These are phyloP conservation scores for Daldinia grandis DNA, from an alignment of 495 filamentous ascomycete genomes.

Conservation along the genomic window DNA sequence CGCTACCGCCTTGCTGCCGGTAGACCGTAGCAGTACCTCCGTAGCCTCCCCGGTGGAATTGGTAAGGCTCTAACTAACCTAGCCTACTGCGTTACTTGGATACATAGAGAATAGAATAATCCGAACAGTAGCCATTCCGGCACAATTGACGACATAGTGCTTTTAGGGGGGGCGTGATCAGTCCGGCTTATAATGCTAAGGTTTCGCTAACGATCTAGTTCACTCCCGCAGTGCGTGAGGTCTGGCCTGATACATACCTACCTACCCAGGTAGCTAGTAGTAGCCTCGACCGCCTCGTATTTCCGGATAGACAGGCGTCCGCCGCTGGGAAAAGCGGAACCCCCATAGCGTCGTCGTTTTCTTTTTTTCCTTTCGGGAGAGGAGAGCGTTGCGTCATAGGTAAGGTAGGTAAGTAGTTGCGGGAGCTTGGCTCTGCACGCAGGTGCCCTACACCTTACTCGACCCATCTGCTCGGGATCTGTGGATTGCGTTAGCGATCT, in stretches of 20 bases:
- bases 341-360: not conserved
- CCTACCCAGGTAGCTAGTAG: not conserved
- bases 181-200: not conserved
- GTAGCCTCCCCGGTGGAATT: not conserved
- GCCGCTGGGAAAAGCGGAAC: not conserved
- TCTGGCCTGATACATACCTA: too few species aligned
- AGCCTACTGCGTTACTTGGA: too few species aligned
- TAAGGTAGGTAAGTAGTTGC: not conserved
- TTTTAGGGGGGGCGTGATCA: not conserved
- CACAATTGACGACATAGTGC: not conserved
- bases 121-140: not conserved
- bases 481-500: not conserved
- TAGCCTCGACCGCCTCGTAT: not conserved
- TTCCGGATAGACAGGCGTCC: not conserved
- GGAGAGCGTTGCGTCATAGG: not conserved
- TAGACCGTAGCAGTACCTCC: too few species aligned
- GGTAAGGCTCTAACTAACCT: not conserved
- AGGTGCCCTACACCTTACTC: constrained; percentile 3
- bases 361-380: not conserved
- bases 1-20: not conserved
- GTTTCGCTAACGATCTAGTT: constrained; percentile 14
- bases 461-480: constrained; percentile 1
- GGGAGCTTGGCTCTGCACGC: not conserved
- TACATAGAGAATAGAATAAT: not conserved
- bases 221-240: not conserved